Base-by-base conservation (phyloP, 1,284 basidiomycete genomes). In the Ustilago crameri region DNA sequence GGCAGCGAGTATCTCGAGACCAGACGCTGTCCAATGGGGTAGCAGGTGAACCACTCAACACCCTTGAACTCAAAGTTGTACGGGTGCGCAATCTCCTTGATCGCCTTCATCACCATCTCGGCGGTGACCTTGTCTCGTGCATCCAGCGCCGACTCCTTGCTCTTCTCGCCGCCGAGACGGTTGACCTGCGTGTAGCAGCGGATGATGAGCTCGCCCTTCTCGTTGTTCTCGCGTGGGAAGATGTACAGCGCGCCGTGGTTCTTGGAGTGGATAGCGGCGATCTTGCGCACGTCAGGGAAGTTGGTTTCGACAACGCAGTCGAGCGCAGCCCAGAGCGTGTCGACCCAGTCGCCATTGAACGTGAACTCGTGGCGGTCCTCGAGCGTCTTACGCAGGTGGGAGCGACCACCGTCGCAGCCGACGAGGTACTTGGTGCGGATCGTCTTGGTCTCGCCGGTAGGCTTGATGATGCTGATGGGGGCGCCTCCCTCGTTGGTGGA, bases 71-170 rank as follows among this genome's bases (percentile, higher is more conserved):
- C 76, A 43, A 85, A 78, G 37, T 83, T 67, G 79, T 81, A 85
- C 14, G 84, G 84, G 49, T 80, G 57, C n/a, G 84, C 84, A 46
- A 85, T 85, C 68, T 84, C 82, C 57, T 79, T 71, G 24, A 84
- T 84, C 38, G 80, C 79, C 43, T 75, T 63, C 75, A 83, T 83
- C 64, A 83, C 84, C 53, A 83, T 79, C 32, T 82, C 79, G 23
- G 77, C 74, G 5, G 82, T 83, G 17, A 84, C 82, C 62, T 82
- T 80, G 57, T 75, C 70, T 14, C 77, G 67, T 12, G 75, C 75
- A 22, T 74, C 70, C 37, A 77, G 58, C 35, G 77, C 76, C 46
- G 51, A 57, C 56, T 70, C 68, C 52, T 71, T 74, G 63, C 64
- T 69, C 73, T 80, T 80, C 46, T 71, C 61, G 40, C 78, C 78